Evolutionary conservation across 73 alveolate genomes (phyloP).

Genomic region (Paramecium caudatum): DNA sequence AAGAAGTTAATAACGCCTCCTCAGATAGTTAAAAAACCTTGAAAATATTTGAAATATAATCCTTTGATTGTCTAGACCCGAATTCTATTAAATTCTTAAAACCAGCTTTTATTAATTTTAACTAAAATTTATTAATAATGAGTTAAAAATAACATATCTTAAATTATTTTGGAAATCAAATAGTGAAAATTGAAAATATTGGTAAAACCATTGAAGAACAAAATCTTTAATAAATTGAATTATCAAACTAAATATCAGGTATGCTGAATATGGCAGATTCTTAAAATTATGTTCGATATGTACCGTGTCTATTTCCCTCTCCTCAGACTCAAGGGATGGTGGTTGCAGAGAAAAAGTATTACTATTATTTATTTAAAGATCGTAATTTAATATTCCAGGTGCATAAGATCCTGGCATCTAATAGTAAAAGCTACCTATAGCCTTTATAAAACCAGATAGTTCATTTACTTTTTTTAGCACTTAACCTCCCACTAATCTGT

Average conservation of each 20-base stretch:
- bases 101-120: neutral
- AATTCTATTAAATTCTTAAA: neutral
- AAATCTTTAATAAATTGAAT: neutral
- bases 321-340: neutral
- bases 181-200: neutral
- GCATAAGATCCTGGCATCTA: too few species aligned
- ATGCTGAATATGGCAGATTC: neutral
- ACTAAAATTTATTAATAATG: neutral
- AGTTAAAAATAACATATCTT: neutral
- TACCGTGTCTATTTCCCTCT: neutral
- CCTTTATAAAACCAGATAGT: too few species aligned
- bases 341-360: conserved; percentile 5
- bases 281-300: neutral
- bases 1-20: too few species aligned
- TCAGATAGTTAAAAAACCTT: too few species aligned
- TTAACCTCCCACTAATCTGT: too few species aligned
- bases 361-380: neutral
- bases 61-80: neutral
- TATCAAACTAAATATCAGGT: neutral
- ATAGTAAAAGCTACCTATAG: too few species aligned
- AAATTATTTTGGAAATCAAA: neutral
- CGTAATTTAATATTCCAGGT: conserved; percentile 23
- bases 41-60: too few species aligned
- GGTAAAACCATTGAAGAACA: neutral
- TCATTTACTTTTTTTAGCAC: too few species aligned